Base-by-base conservation (phyloP, 139 green algal species). In the Trebouxia sp. region DNA sequence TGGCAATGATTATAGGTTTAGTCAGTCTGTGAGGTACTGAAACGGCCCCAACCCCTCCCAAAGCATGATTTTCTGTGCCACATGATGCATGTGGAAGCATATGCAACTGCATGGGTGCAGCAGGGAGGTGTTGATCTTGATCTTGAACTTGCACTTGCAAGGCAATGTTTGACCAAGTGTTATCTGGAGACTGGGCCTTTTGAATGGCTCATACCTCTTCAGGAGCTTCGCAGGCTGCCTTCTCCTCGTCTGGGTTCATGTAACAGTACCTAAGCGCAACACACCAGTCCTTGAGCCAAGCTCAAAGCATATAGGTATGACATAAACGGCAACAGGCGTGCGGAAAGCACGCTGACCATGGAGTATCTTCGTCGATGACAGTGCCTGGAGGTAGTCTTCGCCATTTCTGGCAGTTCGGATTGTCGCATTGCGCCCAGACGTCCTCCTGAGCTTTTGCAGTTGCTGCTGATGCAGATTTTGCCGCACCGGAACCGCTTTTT, bases 341-440 rank as follows among this genome's bases (percentile, higher is more conserved):
- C 7, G 26, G 3, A 2, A 58, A 37, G 32, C 17, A 22, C 7
- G 41, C 76, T 39, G 41, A 85, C 86, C 86, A 92, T 24, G 86
- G 82, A 32, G 81, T 75, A 11, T 85, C 74, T 41, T 89, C 84
- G 41, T 91, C 80, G 6, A 90, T 43, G 15, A 43, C n/a, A 50
- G 70, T 80, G 0, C 82, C 82, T 32, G 82, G 83, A 37, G 88
- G 88, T 30, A 92, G 80, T 32, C 67, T 75, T 26, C 88, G 82
- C 88, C 88, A 92, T 62, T 92, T 92, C 22, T 89, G 69, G 48
- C 88, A 92, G 28, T 87, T 87, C 22, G 78, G 56, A 67, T 91
- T 88, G 43, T 91, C 88, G 42, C 88, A 89, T 37, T 86, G 67
- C 12, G 76, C 80, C 80, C 83, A 86, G n/a, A 78, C 43, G 69